A percentile compares a stretch with the other conserved stretches of the same genome.
phyloP scores from a whole-genome alignment of 1,284 basidiomycete species.

The Sanghuangporus weigelae region DNA sequence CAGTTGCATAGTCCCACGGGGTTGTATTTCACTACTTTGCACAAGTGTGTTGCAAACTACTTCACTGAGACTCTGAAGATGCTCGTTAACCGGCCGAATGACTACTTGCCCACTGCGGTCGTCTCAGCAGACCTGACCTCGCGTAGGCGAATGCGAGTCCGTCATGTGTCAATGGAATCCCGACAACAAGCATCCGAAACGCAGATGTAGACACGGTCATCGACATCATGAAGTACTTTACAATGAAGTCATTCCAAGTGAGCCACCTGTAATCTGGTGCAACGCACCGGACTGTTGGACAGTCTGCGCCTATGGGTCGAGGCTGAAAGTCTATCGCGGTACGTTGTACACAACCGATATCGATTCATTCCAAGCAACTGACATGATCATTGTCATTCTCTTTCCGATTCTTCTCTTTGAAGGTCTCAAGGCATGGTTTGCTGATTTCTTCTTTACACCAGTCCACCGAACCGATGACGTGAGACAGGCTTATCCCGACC shows the following conservation, averaged over 20 bases:
- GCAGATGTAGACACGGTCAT: slow-evolving; percentile 3
- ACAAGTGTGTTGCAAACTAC: neutral
- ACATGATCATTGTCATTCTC: neutral
- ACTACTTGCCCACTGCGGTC: neutral
- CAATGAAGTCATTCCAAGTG: neutral
- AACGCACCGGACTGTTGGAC: slow-evolving; percentile 8
- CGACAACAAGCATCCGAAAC: slow-evolving; percentile 1
- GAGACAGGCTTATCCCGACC: neutral
- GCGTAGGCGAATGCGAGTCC: neutral
- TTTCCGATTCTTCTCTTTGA: neutral
- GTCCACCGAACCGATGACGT: neutral
- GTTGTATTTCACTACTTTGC: neutral
- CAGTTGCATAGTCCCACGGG: neutral
- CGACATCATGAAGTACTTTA: neutral
- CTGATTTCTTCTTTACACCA: neutral
- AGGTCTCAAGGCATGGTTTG: neutral
- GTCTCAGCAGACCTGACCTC: neutral
- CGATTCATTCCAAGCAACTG: neutral
- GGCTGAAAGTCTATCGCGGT: slow-evolving; percentile 1
- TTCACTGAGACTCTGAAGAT: neutral
- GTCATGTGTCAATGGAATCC: slow-evolving; percentile 13
- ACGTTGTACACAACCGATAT: neutral
- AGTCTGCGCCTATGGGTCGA: slow-evolving; percentile 9
- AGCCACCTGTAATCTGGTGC: slow-evolving; percentile 10
- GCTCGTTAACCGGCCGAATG: neutral